Percentiles rank a stretch among this genome's conserved stretches.
These are phyloP conservation scores for Tulasnella calospora DNA, from an alignment of 768 basidiomycete genomes.

Conservation along the genomic window DNA sequence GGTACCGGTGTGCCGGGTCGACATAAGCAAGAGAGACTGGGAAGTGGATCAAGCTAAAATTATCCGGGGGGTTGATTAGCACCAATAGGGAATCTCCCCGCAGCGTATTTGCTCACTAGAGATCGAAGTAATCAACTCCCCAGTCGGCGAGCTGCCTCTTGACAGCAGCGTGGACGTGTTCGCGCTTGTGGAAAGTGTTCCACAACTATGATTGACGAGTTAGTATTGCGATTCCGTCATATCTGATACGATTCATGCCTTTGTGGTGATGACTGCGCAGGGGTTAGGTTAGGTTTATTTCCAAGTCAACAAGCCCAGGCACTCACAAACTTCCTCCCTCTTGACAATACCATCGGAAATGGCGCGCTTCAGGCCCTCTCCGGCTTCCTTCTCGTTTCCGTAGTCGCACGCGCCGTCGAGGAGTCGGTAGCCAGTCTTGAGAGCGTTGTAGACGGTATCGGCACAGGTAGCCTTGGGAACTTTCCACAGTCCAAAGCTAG, in stretches of 20 bases:
- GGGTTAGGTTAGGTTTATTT: not conserved
- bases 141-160: constrained; percentile 69
- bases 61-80: not conserved
- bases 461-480: constrained; percentile 30
- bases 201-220: constrained; percentile 50
- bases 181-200: constrained; percentile 82
- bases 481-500: constrained; percentile 35
- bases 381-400: constrained; percentile 84
- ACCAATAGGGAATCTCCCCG: constrained; percentile 12
- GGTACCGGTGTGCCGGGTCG: constrained; percentile 63
- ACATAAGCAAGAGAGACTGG: constrained; percentile 78
- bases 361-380: constrained; percentile 71
- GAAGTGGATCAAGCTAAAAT: constrained; percentile 58
- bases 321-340: constrained; percentile 79
- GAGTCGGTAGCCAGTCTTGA: constrained; percentile 81
- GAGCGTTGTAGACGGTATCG: constrained; percentile 76
- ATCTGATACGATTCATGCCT: constrained; percentile 41
- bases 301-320: not conserved
- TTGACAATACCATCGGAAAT: constrained; percentile 76
- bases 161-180: constrained; percentile 54
- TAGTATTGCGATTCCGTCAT: not conserved
- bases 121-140: constrained; percentile 62
- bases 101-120: constrained; percentile 26
- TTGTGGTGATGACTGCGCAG: constrained; percentile 70
- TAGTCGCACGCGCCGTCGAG: constrained; percentile 84